Base-by-base conservation (phyloP, 2,329 filamentous ascomycete species). In the Ceratocystis harringtonii region DNA sequence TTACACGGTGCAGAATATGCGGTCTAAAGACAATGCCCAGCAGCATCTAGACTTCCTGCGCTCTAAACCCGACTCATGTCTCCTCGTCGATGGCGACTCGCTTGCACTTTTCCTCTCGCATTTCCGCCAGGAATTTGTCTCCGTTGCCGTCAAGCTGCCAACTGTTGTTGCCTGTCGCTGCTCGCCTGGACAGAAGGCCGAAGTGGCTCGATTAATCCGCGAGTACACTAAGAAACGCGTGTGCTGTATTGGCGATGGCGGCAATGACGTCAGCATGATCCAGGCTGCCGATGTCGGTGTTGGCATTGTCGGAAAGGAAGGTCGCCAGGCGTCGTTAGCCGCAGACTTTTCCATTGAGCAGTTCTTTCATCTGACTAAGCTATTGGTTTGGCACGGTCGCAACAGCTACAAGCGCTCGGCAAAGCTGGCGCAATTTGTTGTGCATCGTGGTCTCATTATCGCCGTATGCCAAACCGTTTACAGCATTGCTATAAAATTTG, bases 261-360 rank as follows among this genome's bases (percentile, higher is more conserved):
- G 95, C 71, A 99, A 99, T 76, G 95, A 99, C 74, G 94, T 99
- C 4, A 92, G 88, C 70, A 99, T 99, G 94, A 99, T 99, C 70
- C 94, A 97, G 78, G 92, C 94, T 6, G 94, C 95, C 0, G 94
- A 99, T 72, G 92, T 99, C 0, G 95, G 95, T 68, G 92, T 99
- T 30, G 94, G 94, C 68, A 99, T 99, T 68, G 94, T 97, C 0
- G 94, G 94, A 68, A 99, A 99, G 78, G 94, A 99, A 78, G 94
- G 94, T 43, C 85, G 90, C 25, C 94, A 99, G 78, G 94, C 94
- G 44, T 94, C 88, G 72, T 81, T 99, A 60, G 95, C 95, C 0
- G 95, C 94, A 10, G 94, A 99, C 74, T 99, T 99, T 75, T 94
- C 88, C 67, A 95, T 99, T 70, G 90, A 91, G 68, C 92, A 96